phyloP scores from a whole-genome alignment of 257 asterid genomes.

The Ligustrum vulgare region DNA sequence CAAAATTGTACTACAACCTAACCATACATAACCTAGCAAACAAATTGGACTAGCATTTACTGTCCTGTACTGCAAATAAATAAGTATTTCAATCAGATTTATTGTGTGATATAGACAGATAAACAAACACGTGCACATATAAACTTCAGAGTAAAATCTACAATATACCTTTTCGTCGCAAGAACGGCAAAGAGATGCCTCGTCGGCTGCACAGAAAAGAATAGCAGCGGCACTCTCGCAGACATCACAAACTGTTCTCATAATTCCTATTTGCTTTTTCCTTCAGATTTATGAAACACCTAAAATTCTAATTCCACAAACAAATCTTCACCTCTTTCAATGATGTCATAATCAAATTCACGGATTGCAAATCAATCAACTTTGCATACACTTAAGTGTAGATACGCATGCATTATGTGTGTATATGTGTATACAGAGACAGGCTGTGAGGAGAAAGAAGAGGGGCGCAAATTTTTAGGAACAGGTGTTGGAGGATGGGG shows the following conservation, averaged over 20 bases:
- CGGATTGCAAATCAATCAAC: neutral
- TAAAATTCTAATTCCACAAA: neutral
- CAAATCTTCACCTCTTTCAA: no score
- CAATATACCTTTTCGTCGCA: conserved; percentile 78
- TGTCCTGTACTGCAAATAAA: neutral
- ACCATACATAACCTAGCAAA: neutral
- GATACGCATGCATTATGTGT: neutral
- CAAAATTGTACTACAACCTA: neutral
- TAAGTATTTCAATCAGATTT: conserved; percentile 15
- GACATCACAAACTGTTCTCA: conserved; percentile 92
- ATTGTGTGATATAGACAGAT: neutral
- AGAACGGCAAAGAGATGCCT: conserved; percentile 86
- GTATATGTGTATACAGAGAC: neutral
- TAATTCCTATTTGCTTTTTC: conserved; percentile 24
- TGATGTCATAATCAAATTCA: conserved; percentile 12
- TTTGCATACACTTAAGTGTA: no score
- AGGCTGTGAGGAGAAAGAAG: conserved; percentile 3
- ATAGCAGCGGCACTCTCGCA: conserved; percentile 94
- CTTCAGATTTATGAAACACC: conserved; percentile 1
- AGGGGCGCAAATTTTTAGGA: conserved; percentile 2
- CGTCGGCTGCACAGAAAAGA: conserved; percentile 94
- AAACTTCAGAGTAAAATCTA: neutral
- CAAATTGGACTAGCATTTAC: neutral
- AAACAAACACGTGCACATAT: neutral
- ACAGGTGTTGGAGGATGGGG: neutral